These are phyloP conservation scores for Athelia psychrophila DNA, from an alignment of 1,284 basidiomycete species.

Conservation along the genomic window DNA sequence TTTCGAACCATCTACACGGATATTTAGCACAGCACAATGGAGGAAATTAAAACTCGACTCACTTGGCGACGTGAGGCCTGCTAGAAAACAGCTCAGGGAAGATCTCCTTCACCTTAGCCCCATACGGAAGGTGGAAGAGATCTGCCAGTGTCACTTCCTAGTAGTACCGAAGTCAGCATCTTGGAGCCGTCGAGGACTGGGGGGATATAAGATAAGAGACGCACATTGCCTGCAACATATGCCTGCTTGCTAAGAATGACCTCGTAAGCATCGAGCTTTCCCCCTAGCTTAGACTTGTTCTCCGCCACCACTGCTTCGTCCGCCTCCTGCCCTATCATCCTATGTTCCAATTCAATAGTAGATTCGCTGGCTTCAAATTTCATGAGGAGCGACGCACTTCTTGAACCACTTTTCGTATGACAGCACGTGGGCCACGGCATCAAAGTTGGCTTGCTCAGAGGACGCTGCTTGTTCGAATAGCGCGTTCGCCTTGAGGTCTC, in stretches of 20 bases:
- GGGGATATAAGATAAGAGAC: no score
- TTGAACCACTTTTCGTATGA: slow-evolving; percentile 15
- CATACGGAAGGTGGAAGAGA: slow-evolving; percentile 18
- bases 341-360: no score
- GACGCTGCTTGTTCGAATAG: slow-evolving; percentile 30
- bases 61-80: slow-evolving; percentile 1
- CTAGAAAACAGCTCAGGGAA: neutral
- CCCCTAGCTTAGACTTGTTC: no score
- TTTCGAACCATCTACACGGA: neutral
- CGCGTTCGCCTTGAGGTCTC: slow-evolving; percentile 24
- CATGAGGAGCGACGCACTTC: neutral
- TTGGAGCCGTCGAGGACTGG: no score
- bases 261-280: no score
- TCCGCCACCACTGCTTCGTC: no score
- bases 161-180: no score
- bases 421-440: slow-evolving; percentile 8
- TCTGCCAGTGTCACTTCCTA: slow-evolving; percentile 20
- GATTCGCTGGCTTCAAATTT: no score
- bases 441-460: slow-evolving; percentile 27
- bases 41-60: neutral
- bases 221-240: no score
- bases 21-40: neutral
- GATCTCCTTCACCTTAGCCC: slow-evolving; percentile 34
- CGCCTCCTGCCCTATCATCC: no score
- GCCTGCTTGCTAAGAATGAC: no score